phyloP scores from a whole-genome alignment of 768 basidiomycete genomes.

The Agrocybe pediades region DNA sequence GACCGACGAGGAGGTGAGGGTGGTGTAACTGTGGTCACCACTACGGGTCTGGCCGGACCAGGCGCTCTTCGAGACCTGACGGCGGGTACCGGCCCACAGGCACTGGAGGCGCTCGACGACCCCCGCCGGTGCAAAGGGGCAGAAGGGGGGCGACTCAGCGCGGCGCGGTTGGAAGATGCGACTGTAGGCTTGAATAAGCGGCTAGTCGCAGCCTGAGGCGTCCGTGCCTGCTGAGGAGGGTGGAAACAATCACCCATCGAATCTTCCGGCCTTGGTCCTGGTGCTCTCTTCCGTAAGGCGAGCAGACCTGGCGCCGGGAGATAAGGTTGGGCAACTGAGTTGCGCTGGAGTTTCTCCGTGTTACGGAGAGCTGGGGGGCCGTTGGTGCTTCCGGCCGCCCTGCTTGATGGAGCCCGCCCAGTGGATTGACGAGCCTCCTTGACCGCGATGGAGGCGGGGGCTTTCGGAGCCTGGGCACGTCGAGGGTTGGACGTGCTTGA shows the following conservation, averaged over 20 bases:
- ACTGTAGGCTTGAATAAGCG: not conserved
- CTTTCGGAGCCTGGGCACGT: not conserved
- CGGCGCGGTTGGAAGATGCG: not conserved
- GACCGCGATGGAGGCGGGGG: no score
- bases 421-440: not conserved
- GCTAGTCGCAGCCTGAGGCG: not conserved
- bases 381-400: no score
- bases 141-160: not conserved
- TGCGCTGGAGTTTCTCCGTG: not conserved
- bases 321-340: no score
- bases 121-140: no score
- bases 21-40: not conserved
- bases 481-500: not conserved
- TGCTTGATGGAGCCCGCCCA: no score
- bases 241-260: not conserved
- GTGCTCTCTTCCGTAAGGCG: not conserved
- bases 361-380: no score
- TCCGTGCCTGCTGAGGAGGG: not conserved
- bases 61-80: no score
- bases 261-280: not conserved
- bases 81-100: not conserved
- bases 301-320: not conserved
- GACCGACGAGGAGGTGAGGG: not conserved
- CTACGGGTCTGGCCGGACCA: not conserved
- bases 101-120: no score